Conservation (phyloP, 306 rosid genomes). For the Rosa chinensis region DNA sequence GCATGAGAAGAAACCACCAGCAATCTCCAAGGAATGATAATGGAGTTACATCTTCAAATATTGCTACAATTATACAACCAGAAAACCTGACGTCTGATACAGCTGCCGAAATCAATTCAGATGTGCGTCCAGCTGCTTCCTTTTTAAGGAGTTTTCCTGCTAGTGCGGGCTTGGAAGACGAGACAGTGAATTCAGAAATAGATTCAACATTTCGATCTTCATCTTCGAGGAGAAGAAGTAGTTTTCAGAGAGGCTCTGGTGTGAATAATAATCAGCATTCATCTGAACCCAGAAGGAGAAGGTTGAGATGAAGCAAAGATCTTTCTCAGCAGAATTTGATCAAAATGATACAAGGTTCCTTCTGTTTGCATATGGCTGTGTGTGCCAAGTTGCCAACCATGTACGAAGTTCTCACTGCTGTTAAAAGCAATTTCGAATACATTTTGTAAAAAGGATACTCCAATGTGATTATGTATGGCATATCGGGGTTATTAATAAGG, state of each 20-base stretch:
- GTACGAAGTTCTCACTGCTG: too few species aligned
- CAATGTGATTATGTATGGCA: constrained; percentile 6
- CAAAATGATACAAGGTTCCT: constrained; percentile 22
- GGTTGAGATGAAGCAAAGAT: constrained; percentile 56
- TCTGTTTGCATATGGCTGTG: neutral
- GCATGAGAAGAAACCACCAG: constrained; percentile 28
- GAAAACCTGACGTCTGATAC: constrained; percentile 36
- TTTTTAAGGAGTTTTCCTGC: constrained; percentile 35
- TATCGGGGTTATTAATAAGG: constrained; percentile 5
- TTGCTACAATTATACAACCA: constrained; percentile 35
- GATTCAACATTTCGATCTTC: constrained; percentile 34
- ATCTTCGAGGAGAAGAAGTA: constrained; percentile 42
- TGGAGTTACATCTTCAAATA: constrained; percentile 31
- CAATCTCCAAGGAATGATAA: constrained; percentile 22
- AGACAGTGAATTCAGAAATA: constrained; percentile 32
- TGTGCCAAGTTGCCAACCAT: too few species aligned
- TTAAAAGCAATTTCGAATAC: neutral
- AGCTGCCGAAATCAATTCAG: constrained; percentile 38
- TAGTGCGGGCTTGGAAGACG: constrained; percentile 33
- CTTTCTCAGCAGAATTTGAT: constrained; percentile 17
- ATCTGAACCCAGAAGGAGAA: constrained; percentile 53
- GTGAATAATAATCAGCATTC: constrained; percentile 23
- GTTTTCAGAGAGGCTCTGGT: constrained; percentile 30
- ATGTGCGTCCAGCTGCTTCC: constrained; percentile 29
- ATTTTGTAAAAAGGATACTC: neutral